Evolutionary conservation across 164 flowering plant species (phyloP).

Genomic region (Nymphaea colorata): DNA sequence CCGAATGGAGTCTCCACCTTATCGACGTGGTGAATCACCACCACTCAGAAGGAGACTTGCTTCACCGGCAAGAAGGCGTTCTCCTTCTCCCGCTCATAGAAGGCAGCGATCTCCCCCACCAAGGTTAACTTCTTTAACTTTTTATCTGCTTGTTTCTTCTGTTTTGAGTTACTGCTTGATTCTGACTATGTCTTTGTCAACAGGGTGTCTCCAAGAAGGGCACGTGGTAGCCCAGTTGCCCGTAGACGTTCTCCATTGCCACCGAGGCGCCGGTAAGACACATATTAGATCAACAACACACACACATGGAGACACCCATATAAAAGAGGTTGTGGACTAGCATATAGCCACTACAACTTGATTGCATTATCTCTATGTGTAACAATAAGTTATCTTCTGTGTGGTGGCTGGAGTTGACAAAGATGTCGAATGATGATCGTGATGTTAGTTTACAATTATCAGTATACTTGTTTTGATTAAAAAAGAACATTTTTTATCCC

Average conservation of each 20-base stretch:
- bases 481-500: no score
- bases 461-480: no score
- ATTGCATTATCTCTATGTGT: no score
- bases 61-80: conserved; percentile 77
- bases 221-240: conserved; percentile 68
- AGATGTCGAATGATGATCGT: no score
- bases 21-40: conserved; percentile 65
- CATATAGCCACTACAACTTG: no score
- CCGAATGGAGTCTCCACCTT: conserved; percentile 29
- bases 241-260: conserved; percentile 83
- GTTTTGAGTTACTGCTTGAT: neutral
- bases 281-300: no score
- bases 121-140: neutral
- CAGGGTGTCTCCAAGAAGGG: conserved; percentile 64
- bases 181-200: conserved; percentile 1
- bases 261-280: conserved; percentile 69
- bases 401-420: no score
- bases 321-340: no score
- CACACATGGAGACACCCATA: no score
- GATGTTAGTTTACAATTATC: no score
- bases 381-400: no score
- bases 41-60: conserved; percentile 80
- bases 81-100: conserved; percentile 64
- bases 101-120: conserved; percentile 46
- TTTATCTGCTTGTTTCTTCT: neutral